Base-by-base conservation (phyloP, 768 basidiomycete species). In the Tremella fuciformis region DNA sequence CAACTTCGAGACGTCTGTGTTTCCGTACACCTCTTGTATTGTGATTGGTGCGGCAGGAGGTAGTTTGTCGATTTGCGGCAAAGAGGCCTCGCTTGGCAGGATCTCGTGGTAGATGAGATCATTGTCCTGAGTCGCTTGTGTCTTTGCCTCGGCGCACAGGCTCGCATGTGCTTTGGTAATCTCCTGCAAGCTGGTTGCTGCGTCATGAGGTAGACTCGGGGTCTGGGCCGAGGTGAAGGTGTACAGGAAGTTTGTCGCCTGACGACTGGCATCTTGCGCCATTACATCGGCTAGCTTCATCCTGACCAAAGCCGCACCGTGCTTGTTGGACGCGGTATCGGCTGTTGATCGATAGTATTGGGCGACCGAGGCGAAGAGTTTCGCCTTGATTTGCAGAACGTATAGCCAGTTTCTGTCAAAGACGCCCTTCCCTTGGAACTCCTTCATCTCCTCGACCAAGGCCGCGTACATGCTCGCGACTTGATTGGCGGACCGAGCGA, bases 81-180 rank as follows among this genome's bases (percentile, higher is more conserved):
- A 82, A 0, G 88, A 83, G 38, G 93, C 89, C 1, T 85, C 81
- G 8, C 87, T 79, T 6, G 91, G 89, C 0, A 91, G 78, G 56
- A 93, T 83, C 2, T 90, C 90, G 71, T 98, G 91, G 80, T 99
- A 99, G 64, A 99, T 94, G 52, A 99, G 84, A 72, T 98, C 94
- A 76, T 98, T 98, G 79, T 96, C 92, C 53, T 88, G 85, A 54
- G 83, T 82, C 0, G 88, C 88, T 62, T 91, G 88, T 53, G 77
- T 79, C 71, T 84, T 85, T 59, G 83, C 84, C 64, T 94, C 91
- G 0, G 83, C 80, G 67, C 88, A 87, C 46, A 92, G 79, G 3
- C 87, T 83, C 3, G 86, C 80, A 63, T 93, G 91, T 0, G 86
- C 82, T 74, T 94, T 96, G 8, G 87, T 85, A 51, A 91, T 86